A percentile compares a stretch with the other conserved stretches of the same genome.
Evolutionary conservation across 768 basidiomycete genomes (phyloP).

Genomic region (Serpula lacrymans): DNA sequence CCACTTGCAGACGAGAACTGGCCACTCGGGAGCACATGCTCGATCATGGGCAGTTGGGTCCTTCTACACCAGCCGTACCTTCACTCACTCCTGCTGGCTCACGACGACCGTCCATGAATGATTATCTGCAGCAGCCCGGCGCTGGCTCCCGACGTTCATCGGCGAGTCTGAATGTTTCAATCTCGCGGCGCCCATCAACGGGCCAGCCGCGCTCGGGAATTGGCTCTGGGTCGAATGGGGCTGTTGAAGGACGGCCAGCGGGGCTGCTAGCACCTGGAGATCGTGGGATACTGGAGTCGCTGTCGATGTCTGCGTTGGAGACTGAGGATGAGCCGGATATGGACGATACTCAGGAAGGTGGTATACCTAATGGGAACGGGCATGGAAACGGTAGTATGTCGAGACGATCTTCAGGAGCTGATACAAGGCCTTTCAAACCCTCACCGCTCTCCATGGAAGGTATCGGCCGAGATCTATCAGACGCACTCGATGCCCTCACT

Average conservation of each 20-base stretch:
- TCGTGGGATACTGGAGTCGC: slow-evolving; percentile 34
- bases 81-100: slow-evolving; percentile 46
- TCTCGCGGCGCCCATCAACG: slow-evolving; percentile 24
- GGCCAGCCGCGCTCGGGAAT: slow-evolving; percentile 21
- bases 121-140: slow-evolving; percentile 10
- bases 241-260: slow-evolving; percentile 18
- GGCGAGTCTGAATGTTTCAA: slow-evolving; percentile 23
- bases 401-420: slow-evolving; percentile 10
- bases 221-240: slow-evolving; percentile 15
- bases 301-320: slow-evolving; percentile 54
- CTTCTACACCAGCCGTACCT: slow-evolving; percentile 53
- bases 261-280: slow-evolving; percentile 21
- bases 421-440: slow-evolving; percentile 8
- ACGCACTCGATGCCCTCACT: slow-evolving; percentile 24
- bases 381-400: slow-evolving; percentile 1
- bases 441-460: slow-evolving; percentile 28
- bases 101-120: slow-evolving; percentile 36
- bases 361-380: slow-evolving; percentile 4
- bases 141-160: slow-evolving; percentile 19
- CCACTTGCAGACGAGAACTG: slow-evolving; percentile 61
- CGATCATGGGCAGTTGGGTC: slow-evolving; percentile 78
- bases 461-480: slow-evolving; percentile 26
- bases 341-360: slow-evolving; percentile 20
- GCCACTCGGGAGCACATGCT: slow-evolving; percentile 93
- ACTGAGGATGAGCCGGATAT: slow-evolving; percentile 40